phyloP scores from a whole-genome alignment of 495 filamentous ascomycete genomes.

The Neurospora sp. region DNA sequence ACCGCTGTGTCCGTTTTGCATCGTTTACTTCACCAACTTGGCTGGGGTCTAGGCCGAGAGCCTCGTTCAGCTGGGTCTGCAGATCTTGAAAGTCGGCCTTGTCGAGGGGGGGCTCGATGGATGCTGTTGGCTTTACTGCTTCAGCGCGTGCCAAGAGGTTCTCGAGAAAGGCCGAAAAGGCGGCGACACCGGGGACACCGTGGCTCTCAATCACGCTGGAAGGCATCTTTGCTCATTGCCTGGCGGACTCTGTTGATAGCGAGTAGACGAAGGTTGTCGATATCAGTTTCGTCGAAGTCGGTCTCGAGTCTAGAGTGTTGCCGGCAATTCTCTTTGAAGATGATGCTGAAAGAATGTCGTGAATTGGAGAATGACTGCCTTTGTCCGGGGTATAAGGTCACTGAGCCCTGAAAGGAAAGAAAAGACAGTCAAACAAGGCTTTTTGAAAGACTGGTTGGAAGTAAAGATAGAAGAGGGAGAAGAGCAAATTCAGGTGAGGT shows the following conservation, averaged over 20 bases:
- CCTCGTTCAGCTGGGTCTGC: constrained; percentile 28
- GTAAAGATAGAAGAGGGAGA: background rate
- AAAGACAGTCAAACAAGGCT: background rate
- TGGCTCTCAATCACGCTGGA: constrained; percentile 28
- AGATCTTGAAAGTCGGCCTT: constrained; percentile 47
- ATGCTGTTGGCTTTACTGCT: constrained; percentile 50
- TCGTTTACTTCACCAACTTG: constrained; percentile 12
- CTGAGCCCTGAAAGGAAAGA: background rate
- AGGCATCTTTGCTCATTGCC: constrained; percentile 25
- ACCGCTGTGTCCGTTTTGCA: constrained; percentile 36
- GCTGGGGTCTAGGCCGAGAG: constrained; percentile 19
- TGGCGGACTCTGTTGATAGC: background rate
- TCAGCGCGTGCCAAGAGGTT: constrained; percentile 55
- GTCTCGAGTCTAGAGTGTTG: background rate
- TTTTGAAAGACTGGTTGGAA: background rate
- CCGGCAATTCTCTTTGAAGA: background rate
- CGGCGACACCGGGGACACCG: constrained; percentile 46
- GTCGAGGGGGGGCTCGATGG: constrained; percentile 71
- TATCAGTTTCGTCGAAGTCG: background rate
- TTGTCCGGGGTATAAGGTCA: background rate
- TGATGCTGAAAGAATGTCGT: background rate
- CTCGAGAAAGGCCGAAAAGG: constrained; percentile 46
- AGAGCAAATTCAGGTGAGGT: background rate
- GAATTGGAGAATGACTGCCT: background rate
- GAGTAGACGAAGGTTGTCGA: background rate